Evolutionary conservation across 179 eudicot genomes (phyloP), one percentile per base, ranked within the genome.

Genomic region (Pouteria campechiana): DNA sequence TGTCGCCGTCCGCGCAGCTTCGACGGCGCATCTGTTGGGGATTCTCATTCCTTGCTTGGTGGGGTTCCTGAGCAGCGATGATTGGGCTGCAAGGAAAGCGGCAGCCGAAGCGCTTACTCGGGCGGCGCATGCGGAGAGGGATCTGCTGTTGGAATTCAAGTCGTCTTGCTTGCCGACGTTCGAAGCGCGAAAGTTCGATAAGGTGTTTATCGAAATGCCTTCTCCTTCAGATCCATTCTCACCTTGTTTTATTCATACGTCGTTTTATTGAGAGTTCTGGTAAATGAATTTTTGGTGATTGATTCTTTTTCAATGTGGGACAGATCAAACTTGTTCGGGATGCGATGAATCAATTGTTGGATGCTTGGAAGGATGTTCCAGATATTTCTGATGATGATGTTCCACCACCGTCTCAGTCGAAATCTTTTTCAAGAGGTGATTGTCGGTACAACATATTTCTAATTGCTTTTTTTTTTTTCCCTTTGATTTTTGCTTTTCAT

Each of bases 61-160:
- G 30, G 79, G 73, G 41, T 61, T 70, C 52, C 44, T 81, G 70
- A 63, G 93, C 17, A 55, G 60, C 13, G 93, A 81, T 1, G 95
- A 85, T 57, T 85, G 93, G 95, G 65, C 73, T n/a, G 71, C 74
- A 2, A 65, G 95, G 71, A 84, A 81, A 60, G 80, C 83, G 11
- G 87, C 83, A 3, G 87, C 79, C 0, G 84, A 81, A 63, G 69
- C 74, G 44, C 41, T 85, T 34, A 70, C 55, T 43, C 50, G 43
- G 47, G 55, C 78, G 53, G 87, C 77, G 23, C 54, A 54, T 37
- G 64, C 57, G 16, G 76, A 63, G 56, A 54, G 53, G 12, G 61
- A 50, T 35, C 18, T 30, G 44, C 44, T 37, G 41, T 13, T 39
- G 6, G 71, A 67, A 37, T 47, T 68, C 17, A 75, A 66, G 72